Conservation (phyloP, 2,329 filamentous ascomycete genomes). For the Diplodia scrobiculata region DNA sequence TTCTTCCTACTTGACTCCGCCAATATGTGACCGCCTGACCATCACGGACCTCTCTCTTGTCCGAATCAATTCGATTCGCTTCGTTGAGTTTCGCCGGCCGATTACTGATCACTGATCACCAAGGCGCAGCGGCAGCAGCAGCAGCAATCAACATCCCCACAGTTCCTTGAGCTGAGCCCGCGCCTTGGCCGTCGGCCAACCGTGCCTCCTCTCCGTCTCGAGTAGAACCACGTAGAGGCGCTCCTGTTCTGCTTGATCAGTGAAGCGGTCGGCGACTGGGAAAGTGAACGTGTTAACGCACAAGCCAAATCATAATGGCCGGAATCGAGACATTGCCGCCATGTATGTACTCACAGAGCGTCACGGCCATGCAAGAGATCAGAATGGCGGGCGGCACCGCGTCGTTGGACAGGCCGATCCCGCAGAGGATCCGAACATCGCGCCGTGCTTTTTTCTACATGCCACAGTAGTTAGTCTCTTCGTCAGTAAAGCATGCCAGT, state of each 20-base stretch:
- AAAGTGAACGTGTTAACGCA: neutral
- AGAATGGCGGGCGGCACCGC: slow-evolving; percentile 42
- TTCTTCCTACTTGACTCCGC: neutral
- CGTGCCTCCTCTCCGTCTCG: slow-evolving; percentile 8
- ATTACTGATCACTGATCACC: no score
- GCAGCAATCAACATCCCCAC: slow-evolving; percentile 16
- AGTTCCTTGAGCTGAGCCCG: slow-evolving; percentile 14
- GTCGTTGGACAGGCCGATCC: slow-evolving; percentile 41
- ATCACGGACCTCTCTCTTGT: neutral
- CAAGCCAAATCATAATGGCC: no score
- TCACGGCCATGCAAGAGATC: slow-evolving; percentile 44
- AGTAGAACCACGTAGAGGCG: neutral
- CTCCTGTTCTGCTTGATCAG: slow-evolving; percentile 4
- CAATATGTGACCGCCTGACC: neutral
- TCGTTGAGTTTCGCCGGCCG: neutral
- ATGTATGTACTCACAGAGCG: slow-evolving; percentile 36
- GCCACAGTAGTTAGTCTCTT: no score
- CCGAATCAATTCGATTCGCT: neutral
- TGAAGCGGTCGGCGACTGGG: slow-evolving; percentile 23
- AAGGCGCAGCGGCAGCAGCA: no score
- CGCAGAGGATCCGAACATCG: slow-evolving; percentile 40
- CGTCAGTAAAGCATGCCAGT: no score
- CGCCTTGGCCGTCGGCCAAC: slow-evolving; percentile 13
- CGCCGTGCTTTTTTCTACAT: neutral
- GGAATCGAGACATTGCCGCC: neutral